These are phyloP conservation scores for Coniella vitis DNA, from an alignment of 2,329 filamentous ascomycete genomes.

Conservation along the genomic window DNA sequence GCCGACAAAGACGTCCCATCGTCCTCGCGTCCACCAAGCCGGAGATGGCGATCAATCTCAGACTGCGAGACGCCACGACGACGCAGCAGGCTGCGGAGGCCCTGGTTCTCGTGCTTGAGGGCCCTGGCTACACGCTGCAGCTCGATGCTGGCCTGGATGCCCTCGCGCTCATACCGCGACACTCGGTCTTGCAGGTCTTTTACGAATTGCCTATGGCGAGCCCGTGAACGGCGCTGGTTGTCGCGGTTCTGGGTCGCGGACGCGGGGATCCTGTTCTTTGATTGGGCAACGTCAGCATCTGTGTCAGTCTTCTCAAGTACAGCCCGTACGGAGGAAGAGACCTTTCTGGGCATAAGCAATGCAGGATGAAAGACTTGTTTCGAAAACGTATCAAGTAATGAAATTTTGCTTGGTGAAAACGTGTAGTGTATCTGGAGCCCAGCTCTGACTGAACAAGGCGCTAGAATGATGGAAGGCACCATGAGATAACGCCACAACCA, in stretches of 20 bases:
- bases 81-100: conserved; percentile 28
- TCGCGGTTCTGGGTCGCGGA: conserved; percentile 26
- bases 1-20: neutral
- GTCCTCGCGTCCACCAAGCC: too few species aligned
- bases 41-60: neutral
- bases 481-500: too few species aligned
- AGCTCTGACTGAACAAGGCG: too few species aligned
- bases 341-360: too few species aligned
- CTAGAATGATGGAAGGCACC: too few species aligned
- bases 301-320: too few species aligned
- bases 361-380: too few species aligned
- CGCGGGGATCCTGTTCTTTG: neutral
- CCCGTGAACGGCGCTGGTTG: conserved; percentile 47
- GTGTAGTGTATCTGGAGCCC: too few species aligned
- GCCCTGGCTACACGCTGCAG: conserved; percentile 47
- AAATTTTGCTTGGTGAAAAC: too few species aligned
- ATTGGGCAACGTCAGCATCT: too few species aligned
- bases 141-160: conserved; percentile 41
- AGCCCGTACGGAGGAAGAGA: too few species aligned
- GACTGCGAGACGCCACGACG: neutral
- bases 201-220: conserved; percentile 43
- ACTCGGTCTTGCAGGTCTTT: conserved; percentile 40
- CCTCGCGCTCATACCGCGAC: conserved; percentile 40
- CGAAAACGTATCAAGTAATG: too few species aligned
- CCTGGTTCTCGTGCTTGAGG: conserved; percentile 42